Evolutionary conservation across 1,284 basidiomycete species (phyloP).

Genomic region (Heterobasidion parviporum): DNA sequence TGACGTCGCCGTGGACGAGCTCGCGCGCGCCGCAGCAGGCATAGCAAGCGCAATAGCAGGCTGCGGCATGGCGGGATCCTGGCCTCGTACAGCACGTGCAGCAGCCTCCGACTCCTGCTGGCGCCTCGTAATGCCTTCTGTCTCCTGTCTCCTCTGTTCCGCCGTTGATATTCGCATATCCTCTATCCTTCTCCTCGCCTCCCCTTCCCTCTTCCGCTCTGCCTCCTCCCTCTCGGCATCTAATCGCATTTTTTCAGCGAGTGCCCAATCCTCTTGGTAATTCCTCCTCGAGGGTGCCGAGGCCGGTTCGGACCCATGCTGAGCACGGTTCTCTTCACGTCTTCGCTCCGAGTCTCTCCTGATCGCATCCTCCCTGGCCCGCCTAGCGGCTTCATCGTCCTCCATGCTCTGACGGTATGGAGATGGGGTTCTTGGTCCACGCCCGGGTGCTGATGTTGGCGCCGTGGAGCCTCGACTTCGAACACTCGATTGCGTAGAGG

Average conservation of each 20-base stretch:
- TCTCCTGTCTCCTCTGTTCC: constrained; percentile 30
- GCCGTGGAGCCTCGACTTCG: constrained; percentile 5
- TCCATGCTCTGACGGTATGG: constrained; percentile 18
- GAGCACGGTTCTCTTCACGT: background rate
- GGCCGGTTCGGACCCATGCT: background rate
- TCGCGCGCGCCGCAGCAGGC: constrained; percentile 15
- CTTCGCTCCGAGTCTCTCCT: constrained; percentile 21
- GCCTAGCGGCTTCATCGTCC: constrained; percentile 26
- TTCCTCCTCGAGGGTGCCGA: background rate
- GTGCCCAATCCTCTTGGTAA: constrained; percentile 2
- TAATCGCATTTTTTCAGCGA: constrained; percentile 4
- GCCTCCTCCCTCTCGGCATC: constrained; percentile 14
- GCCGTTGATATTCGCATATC: constrained; percentile 6
- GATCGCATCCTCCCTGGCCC: constrained; percentile 27
- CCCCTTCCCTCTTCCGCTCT: constrained; percentile 21
- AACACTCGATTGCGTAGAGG: constrained; percentile 14
- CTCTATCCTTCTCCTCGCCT: constrained; percentile 10
- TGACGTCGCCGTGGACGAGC: constrained; percentile 11
- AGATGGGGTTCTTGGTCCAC: constrained; percentile 16
- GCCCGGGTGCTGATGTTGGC: constrained; percentile 2
- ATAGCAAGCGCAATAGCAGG: constrained; percentile 15
- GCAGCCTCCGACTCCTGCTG: constrained; percentile 35
- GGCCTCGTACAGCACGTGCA: constrained; percentile 22
- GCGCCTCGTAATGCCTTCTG: constrained; percentile 37
- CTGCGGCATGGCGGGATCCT: constrained; percentile 18